Conservation (phyloP, 208 protist species). For the Crithidia fasciculata region DNA sequence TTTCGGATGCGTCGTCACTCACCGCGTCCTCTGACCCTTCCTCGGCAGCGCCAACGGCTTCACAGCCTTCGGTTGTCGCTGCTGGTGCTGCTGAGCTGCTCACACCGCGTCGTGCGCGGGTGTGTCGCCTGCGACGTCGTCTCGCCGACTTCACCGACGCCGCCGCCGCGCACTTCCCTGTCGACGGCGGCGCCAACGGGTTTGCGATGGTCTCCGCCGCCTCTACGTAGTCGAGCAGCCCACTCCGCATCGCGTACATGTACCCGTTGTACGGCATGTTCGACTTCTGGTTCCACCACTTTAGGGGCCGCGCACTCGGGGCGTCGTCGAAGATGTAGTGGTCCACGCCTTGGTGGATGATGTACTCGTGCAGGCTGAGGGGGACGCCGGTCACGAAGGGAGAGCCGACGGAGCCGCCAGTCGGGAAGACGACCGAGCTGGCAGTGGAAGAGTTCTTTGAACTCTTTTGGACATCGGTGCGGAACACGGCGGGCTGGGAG, state of each 20-base stretch:
- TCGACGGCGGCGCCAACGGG: conserved; percentile 55
- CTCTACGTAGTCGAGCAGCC: conserved; percentile 58
- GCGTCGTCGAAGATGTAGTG: conserved; percentile 89
- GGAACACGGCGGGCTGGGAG: conserved; percentile 69
- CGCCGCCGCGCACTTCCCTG: background rate
- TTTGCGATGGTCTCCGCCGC: conserved; percentile 63
- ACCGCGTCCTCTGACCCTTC: no score
- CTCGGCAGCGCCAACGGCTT: no score
- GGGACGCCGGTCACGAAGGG: conserved; percentile 77
- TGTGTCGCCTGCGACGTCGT: conserved; percentile 1
- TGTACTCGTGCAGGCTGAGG: conserved; percentile 72
- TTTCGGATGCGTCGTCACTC: background rate
- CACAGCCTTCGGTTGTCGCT: background rate
- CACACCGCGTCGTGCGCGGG: background rate
- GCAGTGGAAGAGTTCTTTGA: background rate
- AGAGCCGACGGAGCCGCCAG: conserved; percentile 74
- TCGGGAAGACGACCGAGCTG: conserved; percentile 43
- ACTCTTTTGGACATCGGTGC: conserved; percentile 7
- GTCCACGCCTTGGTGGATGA: conserved; percentile 83
- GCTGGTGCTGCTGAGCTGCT: background rate
- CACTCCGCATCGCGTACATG: conserved; percentile 80
- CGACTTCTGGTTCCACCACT: conserved; percentile 92
- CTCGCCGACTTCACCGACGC: conserved; percentile 5
- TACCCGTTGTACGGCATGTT: conserved; percentile 90
- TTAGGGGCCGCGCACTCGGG: conserved; percentile 77